Evolutionary conservation across 2,329 filamentous ascomycete genomes (phyloP), one percentile per base, ranked within the genome.

Genomic region (Fonsecaea nubica): DNA sequence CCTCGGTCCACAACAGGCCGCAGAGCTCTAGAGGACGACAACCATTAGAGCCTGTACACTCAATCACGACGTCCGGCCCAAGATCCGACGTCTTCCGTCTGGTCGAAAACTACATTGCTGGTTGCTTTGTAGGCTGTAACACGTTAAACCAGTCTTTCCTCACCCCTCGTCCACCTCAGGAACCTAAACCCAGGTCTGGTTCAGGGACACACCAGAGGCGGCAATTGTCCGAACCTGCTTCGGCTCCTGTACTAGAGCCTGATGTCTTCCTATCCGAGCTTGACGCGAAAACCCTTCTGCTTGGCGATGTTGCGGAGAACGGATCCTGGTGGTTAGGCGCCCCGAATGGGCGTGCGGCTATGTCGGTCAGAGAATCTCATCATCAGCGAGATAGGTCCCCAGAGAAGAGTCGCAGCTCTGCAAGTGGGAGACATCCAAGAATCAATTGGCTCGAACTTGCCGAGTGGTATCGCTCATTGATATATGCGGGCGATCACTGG

Each of bases 271-370:
- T 88, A 3, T 84, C 84, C 40, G 89, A 91, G 58, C 78, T 93
- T 21, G 92, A 95, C 75, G 86, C 90, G 0, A 95, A 93, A 74
- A 85, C 90, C 4, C 80, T 94, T 21, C 81, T 93, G 6, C 77
- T 93, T 1, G 91, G 91, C 2, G 87, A 93, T 73, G 84, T 93
- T 71, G 90, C 89, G 0, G 92, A 95, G 75, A 95, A 95, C 74
- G 91, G 90, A 2, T 86, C 86, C 7, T 94, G 91, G 92, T 94
- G 91, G 91, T 89, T 89, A 55, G 90, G 89, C 1, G 65, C 68
- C 2, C 58, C 68, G 2, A 38, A 38, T 7, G 84, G 84, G 57
- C 82, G 85, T 73, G 72, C 74, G 71, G 68, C 78, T 75, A 53
- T 32, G 18, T 50, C 64, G 1, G 64, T 64, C 72, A 75, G 71